These are phyloP conservation scores for Solanum sejunctum DNA, from an alignment of 257 asterid genomes.

Conservation along the genomic window DNA sequence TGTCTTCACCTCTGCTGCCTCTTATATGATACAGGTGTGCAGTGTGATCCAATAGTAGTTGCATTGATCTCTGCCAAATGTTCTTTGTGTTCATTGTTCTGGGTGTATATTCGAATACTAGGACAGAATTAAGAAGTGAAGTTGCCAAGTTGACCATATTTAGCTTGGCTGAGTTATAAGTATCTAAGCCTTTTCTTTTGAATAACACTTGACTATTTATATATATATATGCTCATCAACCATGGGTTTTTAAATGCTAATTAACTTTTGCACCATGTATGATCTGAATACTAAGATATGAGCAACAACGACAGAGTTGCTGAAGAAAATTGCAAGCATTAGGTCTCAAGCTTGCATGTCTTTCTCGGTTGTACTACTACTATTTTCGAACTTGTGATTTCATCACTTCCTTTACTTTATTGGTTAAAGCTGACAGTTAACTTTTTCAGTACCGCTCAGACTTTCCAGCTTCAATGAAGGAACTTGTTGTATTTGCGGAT, in stretches of 20 bases:
- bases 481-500: conserved; percentile 70
- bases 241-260: neutral
- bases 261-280: neutral
- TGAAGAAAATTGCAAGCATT: neutral
- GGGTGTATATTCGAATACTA: neutral
- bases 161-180: neutral
- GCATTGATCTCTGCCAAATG: neutral
- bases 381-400: neutral
- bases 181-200: neutral
- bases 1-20: neutral
- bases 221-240: neutral
- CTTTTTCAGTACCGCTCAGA: conserved; percentile 76
- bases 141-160: neutral
- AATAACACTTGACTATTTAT: neutral
- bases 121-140: neutral
- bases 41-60: neutral
- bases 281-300: neutral
- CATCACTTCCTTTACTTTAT: neutral
- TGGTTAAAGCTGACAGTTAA: neutral
- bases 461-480: conserved; percentile 73
- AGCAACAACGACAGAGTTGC: neutral
- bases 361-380: neutral
- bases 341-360: neutral
- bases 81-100: neutral
- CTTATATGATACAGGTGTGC: neutral